Percentiles rank a stretch among this genome's conserved stretches.
phyloP scores from a whole-genome alignment of 331 rosid species.

The Cydonia oblonga region DNA sequence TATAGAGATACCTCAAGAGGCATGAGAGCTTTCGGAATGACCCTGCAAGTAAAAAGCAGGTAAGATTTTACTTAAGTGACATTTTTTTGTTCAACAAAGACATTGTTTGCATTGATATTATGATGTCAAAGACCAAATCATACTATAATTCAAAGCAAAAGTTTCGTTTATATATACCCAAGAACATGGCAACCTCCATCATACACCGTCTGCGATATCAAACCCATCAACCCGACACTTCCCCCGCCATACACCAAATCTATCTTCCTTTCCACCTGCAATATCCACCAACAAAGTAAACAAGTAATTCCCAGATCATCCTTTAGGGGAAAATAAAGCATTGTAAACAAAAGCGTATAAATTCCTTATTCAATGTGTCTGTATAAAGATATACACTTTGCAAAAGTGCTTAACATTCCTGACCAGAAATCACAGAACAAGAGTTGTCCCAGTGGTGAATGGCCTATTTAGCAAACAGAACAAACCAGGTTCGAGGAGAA shows the following conservation, averaged over 20 bases:
- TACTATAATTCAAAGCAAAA: background rate
- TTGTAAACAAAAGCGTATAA: background rate
- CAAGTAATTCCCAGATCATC: background rate
- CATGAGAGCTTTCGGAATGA: constrained; percentile 89
- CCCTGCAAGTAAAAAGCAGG: constrained; percentile 42
- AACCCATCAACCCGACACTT: constrained; percentile 87
- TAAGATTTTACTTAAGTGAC: constrained; percentile 1
- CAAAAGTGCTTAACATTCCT: background rate
- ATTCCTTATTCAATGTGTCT: constrained; percentile 3
- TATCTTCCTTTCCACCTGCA: constrained; percentile 73
- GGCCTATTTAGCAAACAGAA: constrained; percentile 1
- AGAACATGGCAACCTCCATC: constrained; percentile 87
- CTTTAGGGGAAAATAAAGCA: background rate
- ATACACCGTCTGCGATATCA: constrained; percentile 63
- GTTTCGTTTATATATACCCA: constrained; percentile 52
- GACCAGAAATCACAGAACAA: background rate
- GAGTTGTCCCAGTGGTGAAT: background rate
- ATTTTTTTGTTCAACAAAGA: constrained; percentile 15
- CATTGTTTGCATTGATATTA: background rate
- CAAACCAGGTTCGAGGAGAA: background rate
- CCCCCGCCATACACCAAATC: constrained; percentile 96
- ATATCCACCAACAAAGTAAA: constrained; percentile 17
- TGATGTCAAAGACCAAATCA: background rate
- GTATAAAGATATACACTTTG: background rate
- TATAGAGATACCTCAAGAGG: constrained; percentile 63